Evolutionary conservation across 1,284 basidiomycete species (phyloP).

Genomic region (Sanghuangporus sanghuang): DNA sequence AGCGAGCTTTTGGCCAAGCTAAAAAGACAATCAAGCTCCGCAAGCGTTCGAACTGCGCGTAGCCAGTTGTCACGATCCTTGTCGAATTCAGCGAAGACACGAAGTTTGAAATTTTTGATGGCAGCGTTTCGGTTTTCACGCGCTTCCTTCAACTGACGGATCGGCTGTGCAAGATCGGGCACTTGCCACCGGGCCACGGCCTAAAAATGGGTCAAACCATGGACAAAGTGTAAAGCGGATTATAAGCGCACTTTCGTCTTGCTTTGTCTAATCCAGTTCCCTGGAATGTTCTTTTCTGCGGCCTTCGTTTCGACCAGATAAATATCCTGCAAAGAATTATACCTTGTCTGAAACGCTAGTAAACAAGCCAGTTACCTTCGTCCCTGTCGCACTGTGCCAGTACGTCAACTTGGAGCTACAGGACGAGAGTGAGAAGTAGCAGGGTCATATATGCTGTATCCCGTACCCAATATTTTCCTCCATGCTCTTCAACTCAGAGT

Average conservation of each 20-base stretch:
- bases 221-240: not conserved
- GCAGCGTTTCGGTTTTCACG: conserved; percentile 78
- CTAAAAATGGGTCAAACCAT: conserved; percentile 32
- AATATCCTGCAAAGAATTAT: conserved; percentile 57
- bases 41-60: conserved; percentile 69
- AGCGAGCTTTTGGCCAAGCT: conserved; percentile 87
- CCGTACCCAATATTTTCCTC: conserved; percentile 54
- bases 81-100: conserved; percentile 85
- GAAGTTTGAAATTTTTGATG: conserved; percentile 77
- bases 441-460: conserved; percentile 14
- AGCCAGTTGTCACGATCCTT: conserved; percentile 77
- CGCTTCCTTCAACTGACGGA: conserved; percentile 86
- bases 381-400: conserved; percentile 83
- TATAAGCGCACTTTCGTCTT: conserved; percentile 62
- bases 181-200: conserved; percentile 72
- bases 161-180: conserved; percentile 61
- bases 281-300: conserved; percentile 61
- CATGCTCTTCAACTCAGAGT: conserved; percentile 57
- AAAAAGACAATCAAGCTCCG: conserved; percentile 92
- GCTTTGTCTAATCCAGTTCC: conserved; percentile 80
- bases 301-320: conserved; percentile 76
- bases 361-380: conserved; percentile 48
- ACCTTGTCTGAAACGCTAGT: not conserved
- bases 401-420: conserved; percentile 54
- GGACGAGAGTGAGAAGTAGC: conserved; percentile 1